Percentiles rank a stretch among this genome's conserved stretches.
These are phyloP conservation scores for Lasiosphaeris hirsuta DNA, from an alignment of 495 filamentous ascomycete species.

Conservation along the genomic window DNA sequence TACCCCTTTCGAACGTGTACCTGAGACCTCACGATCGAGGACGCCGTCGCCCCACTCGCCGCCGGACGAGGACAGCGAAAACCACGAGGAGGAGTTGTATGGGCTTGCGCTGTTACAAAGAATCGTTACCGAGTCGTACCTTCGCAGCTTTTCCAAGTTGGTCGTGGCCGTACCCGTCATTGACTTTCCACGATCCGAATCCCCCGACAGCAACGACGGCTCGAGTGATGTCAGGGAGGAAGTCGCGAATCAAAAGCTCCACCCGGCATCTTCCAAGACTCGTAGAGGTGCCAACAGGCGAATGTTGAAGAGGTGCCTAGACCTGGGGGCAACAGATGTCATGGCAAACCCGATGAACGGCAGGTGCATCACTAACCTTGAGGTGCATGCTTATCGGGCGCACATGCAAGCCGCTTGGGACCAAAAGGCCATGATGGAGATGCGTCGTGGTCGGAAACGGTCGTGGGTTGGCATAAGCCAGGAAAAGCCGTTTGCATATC, in stretches of 20 bases:
- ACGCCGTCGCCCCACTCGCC: constrained; percentile 44
- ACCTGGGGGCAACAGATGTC: constrained; percentile 83
- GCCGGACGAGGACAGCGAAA: constrained; percentile 30
- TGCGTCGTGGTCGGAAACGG: constrained; percentile 69
- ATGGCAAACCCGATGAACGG: constrained; percentile 70
- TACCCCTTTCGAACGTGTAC: constrained; percentile 53
- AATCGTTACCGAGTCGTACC: constrained; percentile 66
- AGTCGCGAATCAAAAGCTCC: constrained; percentile 24
- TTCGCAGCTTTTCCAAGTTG: constrained; percentile 66
- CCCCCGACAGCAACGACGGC: constrained; percentile 26
- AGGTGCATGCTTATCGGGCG: constrained; percentile 77
- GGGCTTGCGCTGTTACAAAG: constrained; percentile 66
- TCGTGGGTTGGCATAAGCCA: constrained; percentile 92
- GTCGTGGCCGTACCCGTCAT: constrained; percentile 72
- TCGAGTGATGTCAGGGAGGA: constrained; percentile 35
- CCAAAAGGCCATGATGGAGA: constrained; percentile 61
- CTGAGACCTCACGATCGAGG: constrained; percentile 31
- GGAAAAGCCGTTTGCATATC: constrained; percentile 81
- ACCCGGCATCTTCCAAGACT: constrained; percentile 11
- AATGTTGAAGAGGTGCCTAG: constrained; percentile 63
- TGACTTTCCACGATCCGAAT: constrained; percentile 28
- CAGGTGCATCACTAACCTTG: constrained; percentile 66
- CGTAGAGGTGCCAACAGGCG: constrained; percentile 36
- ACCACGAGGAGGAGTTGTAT: constrained; percentile 55
- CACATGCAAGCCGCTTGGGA: constrained; percentile 68